Evolutionary conservation across 441 rosid species (phyloP), one percentile per base, ranked within the genome.

Genomic region (Gossypium schwendimanii): DNA sequence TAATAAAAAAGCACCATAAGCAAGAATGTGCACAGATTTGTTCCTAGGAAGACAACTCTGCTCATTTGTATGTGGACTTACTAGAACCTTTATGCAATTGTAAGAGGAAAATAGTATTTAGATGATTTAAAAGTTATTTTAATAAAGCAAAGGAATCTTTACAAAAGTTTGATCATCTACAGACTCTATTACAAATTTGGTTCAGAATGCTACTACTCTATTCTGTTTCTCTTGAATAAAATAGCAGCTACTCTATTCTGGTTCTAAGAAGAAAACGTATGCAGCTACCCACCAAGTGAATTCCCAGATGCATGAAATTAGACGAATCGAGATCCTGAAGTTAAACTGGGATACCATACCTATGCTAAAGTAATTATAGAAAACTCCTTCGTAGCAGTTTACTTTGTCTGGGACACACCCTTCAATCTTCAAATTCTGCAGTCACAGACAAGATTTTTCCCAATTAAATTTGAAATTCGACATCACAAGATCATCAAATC

Each of bases 341-440:
- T 50, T 14, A 70, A 53, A 15, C 12, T 20, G 70, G 10, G 74
- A 69, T 78, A 84, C 90, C 72, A 66, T 79, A 89, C 94, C 96
- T 80, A 95, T 83, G 78, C 99, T 93, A 79, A 87, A 92, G 84
- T 92, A 95, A 81, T 91, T 93, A 77, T 91, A 93, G 73, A 92
- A 95, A 41, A 91, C 93, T 79, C 99, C 98, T 80, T 84, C 94
- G 70, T 91, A 88, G 73, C 84, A 86, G 57, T 75, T 83, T 21
- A 71, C 61, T 58, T 82, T 82, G 78, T 87, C 92, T 50, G 89
- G 96, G 77, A 85, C 55, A 63, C 73, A 69, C 76, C 94, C 98
- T 10, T 85, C 93, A 73, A 81, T 81, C 71, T 79, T 81, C 81
- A 92, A 82, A 81, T 82, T 84, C 98, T 92, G 75, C 81, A 73